Percentiles rank a stretch among this genome's conserved stretches.
Conservation (phyloP, 139 green algal species). For the Closterium sp. region DNA sequence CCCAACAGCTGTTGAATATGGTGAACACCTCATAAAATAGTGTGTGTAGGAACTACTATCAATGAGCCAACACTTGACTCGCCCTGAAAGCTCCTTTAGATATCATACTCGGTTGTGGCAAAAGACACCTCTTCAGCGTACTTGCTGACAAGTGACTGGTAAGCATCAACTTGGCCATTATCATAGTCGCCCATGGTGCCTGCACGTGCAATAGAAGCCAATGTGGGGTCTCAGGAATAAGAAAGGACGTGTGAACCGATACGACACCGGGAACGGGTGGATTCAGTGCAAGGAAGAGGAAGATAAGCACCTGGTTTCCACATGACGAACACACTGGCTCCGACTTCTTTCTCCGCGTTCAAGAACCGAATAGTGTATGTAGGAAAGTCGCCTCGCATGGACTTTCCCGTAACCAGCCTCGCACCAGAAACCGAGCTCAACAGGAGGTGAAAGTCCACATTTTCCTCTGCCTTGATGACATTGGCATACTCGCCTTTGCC, state of each 20-base stretch:
- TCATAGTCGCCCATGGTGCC: slow-evolving; percentile 41
- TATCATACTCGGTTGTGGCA: neutral
- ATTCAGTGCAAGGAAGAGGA: slow-evolving; percentile 7
- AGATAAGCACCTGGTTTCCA: slow-evolving; percentile 38
- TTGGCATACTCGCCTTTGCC: slow-evolving; percentile 41
- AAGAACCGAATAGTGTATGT: slow-evolving; percentile 30
- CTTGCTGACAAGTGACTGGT: slow-evolving; percentile 7
- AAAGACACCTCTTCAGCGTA: slow-evolving; percentile 30
- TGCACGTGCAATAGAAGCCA: neutral
- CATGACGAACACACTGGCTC: slow-evolving; percentile 40
- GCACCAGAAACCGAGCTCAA: slow-evolving; percentile 18
- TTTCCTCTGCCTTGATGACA: slow-evolving; percentile 34
- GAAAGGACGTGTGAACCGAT: neutral
- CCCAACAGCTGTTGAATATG: too few species aligned
- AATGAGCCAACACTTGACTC: neutral
- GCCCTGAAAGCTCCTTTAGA: neutral
- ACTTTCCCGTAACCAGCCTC: slow-evolving; percentile 8
- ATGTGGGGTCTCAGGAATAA: neutral
- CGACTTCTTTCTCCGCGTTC: slow-evolving; percentile 10
- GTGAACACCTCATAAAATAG: too few species aligned
- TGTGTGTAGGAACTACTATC: neutral
- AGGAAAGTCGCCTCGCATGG: slow-evolving; percentile 16
- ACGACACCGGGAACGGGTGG: neutral
- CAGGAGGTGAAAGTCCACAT: slow-evolving; percentile 43
- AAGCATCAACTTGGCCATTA: slow-evolving; percentile 30